A percentile compares a stretch with the other conserved stretches of the same genome.
Evolutionary conservation across 352 stramenopile species (phyloP).

Genomic region (Lagenidium giganteum): DNA sequence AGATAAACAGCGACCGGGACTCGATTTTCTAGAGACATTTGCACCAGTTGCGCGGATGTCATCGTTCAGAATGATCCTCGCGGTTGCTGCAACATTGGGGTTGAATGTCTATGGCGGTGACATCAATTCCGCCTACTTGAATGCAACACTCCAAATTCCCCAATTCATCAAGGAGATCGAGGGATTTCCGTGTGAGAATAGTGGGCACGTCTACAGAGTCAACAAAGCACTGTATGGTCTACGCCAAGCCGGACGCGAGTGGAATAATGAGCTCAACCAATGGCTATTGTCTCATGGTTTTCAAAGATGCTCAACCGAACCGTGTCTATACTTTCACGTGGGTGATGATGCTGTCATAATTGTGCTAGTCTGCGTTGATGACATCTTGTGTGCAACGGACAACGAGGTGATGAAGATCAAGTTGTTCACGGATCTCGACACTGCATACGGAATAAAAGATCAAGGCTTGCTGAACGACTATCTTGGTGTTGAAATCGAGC

Average conservation of each 20-base stretch:
- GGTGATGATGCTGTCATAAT: neutral
- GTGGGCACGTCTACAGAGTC: neutral
- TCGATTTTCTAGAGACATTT: constrained; percentile 6
- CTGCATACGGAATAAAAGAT: constrained; percentile 7
- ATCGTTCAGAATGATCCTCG: constrained; percentile 1
- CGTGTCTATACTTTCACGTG: constrained; percentile 6
- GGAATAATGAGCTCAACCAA: constrained; percentile 2
- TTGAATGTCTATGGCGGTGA: constrained; percentile 4
- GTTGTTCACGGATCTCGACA: constrained; percentile 2
- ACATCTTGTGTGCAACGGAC: constrained; percentile 6
- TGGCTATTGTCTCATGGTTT: neutral
- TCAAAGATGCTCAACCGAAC: neutral
- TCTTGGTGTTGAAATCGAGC: neutral
- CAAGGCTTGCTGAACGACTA: constrained; percentile 3
- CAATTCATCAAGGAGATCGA: neutral
- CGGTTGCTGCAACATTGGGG: neutral
- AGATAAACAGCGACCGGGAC: neutral
- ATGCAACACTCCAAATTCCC: constrained; percentile 1
- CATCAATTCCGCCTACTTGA: constrained; percentile 11
- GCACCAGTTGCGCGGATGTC: constrained; percentile 3
- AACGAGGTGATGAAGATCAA: neutral
- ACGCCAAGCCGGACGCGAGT: constrained; percentile 2
- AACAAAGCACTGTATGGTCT: constrained; percentile 8
- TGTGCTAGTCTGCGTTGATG: constrained; percentile 7
- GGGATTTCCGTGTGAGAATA: constrained; percentile 3